Base-by-base conservation (phyloP, 805 yeast genomes). In the Wickerhamiella shivajii region DNA sequence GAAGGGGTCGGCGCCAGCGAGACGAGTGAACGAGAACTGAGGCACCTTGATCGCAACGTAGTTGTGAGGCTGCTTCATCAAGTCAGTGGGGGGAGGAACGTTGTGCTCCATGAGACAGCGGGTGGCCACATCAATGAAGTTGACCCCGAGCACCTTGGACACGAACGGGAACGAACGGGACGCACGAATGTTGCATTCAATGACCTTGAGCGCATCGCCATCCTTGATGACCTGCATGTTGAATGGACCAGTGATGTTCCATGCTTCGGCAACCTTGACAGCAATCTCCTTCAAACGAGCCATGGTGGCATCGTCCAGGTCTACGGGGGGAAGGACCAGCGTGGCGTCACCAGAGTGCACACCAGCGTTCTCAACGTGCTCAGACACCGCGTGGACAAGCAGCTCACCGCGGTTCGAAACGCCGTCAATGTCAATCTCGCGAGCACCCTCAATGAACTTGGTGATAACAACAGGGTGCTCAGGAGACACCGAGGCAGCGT, bases 1-100 rank as follows among this genome's bases (percentile, higher is more conserved):
- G 69, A 80, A 85, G 43, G 99, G 99, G 59, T 90, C 99, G 32
- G 99, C 99, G 45, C 98, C 99, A 13, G 97, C 96, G 51, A 90
- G 68, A 64, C 99, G 76, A 24, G 97, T 85, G 66, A 90, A 90
- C 6, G 97, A 87, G 61, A 90, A 90, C 64, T 90, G 99, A 30
- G 99, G 98, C 36, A 87, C 96, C 64, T 90, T 90, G 36, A 92
- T 79, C 32, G 97, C 97, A 53, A 87, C 97, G 51, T 83, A 79
- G 47, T 70, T 64, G 59, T 81, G 79, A 38, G 65, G 49, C 49
- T 66, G 63, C 37, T 64, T 66, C 96, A 90, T 87, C 55, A 87
- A 66, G 53, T 90, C 76, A 24, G 67, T 74, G 32, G 97, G 92
- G 26, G 92, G 92, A 30, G 78, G 74, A 36, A 73, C 65, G 37